These are phyloP conservation scores for Pestalotiopsis sp. DNA, from an alignment of 2,329 filamentous ascomycete species.

Conservation along the genomic window DNA sequence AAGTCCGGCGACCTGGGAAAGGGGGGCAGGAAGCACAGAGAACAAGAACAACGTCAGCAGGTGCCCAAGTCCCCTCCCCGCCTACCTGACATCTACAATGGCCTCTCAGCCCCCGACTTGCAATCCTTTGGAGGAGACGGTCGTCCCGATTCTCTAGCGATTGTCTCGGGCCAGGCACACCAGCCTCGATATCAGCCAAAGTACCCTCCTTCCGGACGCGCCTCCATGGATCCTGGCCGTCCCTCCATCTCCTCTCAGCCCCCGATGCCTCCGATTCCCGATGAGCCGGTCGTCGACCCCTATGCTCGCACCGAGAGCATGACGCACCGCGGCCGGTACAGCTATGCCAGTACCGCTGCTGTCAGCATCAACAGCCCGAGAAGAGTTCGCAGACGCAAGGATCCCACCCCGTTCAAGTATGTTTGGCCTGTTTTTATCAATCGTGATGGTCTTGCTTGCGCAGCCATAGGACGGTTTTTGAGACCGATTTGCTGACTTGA, in stretches of 20 bases:
- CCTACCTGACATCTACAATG: conserved; percentile 48
- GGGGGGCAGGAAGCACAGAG: conserved; percentile 50
- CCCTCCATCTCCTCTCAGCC: conserved; percentile 47
- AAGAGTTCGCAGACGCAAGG: conserved; percentile 89
- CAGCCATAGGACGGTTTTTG: no score
- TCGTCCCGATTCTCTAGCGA: conserved; percentile 33
- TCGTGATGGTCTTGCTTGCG: not conserved
- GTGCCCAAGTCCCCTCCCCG: conserved; percentile 61
- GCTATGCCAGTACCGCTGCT: conserved; percentile 88
- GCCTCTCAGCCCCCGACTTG: conserved; percentile 30
- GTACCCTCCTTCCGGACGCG: conserved; percentile 38
- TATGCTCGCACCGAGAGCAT: conserved; percentile 90
- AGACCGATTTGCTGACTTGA: conserved; percentile 17
- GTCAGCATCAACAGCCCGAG: conserved; percentile 93
- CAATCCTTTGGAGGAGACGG: conserved; percentile 35
- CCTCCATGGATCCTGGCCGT: conserved; percentile 54
- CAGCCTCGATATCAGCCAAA: conserved; percentile 33
- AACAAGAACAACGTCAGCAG: conserved; percentile 49
- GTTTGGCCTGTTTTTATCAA: conserved; percentile 35
- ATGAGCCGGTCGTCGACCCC: conserved; percentile 66
- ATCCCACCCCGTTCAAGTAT: conserved; percentile 98
- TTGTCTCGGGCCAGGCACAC: conserved; percentile 31
- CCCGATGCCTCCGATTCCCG: conserved; percentile 63
- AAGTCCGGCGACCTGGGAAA: conserved; percentile 53
- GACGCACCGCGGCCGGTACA: conserved; percentile 93